These are phyloP conservation scores for Apiotrichum montevideense DNA, from an alignment of 1,284 basidiomycete species.

Conservation along the genomic window DNA sequence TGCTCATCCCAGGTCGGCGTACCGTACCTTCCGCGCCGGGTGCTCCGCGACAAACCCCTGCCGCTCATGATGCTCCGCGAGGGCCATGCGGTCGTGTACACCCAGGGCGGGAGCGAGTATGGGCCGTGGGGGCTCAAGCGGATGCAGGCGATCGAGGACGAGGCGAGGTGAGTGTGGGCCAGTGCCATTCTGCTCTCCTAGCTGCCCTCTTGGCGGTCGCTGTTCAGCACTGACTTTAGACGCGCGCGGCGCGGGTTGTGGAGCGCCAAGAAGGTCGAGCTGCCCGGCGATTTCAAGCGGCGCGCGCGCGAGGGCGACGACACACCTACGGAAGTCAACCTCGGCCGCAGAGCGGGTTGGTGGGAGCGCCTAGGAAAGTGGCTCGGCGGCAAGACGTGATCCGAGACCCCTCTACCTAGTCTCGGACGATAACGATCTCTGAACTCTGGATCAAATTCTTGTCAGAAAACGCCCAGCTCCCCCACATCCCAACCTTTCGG, in stretches of 20 bases:
- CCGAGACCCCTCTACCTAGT: background rate
- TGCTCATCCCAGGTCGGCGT: constrained; percentile 57
- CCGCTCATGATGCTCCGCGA: constrained; percentile 69
- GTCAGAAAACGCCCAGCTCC: too few relatives aligned
- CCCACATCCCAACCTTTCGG: too few relatives aligned
- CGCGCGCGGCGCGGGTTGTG: constrained; percentile 67
- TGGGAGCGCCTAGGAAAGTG: constrained; percentile 13
- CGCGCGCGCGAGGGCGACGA: constrained; percentile 42
- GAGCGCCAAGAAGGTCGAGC: constrained; percentile 56
- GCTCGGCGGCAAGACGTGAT: constrained; percentile 14
- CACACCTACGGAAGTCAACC: background rate
- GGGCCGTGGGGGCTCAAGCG: constrained; percentile 60
- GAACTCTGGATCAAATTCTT: too few relatives aligned
- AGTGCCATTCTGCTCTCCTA: background rate
- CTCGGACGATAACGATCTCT: too few relatives aligned
- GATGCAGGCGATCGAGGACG: constrained; percentile 56
- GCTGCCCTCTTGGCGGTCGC: background rate
- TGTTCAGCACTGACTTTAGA: constrained; percentile 10
- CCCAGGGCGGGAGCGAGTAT: constrained; percentile 69
- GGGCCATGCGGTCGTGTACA: constrained; percentile 69
- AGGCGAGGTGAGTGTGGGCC: constrained; percentile 58
- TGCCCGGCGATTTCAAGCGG: constrained; percentile 72
- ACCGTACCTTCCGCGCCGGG: constrained; percentile 48
- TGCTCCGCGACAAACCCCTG: constrained; percentile 54
- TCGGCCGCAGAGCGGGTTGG: background rate